phyloP scores from a whole-genome alignment of 2,329 filamentous ascomycete genomes.

The Hyphodiscus sp. region DNA sequence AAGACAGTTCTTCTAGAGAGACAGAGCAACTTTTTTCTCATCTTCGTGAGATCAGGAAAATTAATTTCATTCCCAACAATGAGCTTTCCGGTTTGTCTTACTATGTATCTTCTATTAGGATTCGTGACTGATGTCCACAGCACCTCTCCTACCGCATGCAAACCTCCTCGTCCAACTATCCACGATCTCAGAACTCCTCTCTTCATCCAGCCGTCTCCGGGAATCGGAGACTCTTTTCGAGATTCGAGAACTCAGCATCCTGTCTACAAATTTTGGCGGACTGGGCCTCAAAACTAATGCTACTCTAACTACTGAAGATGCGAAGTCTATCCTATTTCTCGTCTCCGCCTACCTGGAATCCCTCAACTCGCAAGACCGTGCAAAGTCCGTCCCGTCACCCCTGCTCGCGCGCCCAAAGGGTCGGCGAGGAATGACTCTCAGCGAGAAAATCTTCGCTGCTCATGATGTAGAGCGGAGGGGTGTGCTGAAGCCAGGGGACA shows the following conservation, averaged over 20 bases:
- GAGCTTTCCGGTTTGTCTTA: neutral
- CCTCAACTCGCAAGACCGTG: slow-evolving; percentile 2
- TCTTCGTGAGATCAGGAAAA: neutral
- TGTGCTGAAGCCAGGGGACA: slow-evolving; percentile 33
- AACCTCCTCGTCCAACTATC: neutral
- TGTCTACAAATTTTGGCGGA: slow-evolving; percentile 24
- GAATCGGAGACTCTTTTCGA: slow-evolving; percentile 21
- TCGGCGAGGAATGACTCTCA: slow-evolving; percentile 34
- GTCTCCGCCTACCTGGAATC: slow-evolving; percentile 20
- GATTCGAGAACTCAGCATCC: slow-evolving; percentile 17
- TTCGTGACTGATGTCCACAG: neutral
- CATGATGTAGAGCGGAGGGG: slow-evolving; percentile 34
- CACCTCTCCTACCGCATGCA: neutral
- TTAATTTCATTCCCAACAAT: neutral
- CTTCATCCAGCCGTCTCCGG: slow-evolving; percentile 5
- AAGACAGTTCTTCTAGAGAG: neutral
- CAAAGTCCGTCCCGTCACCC: neutral
- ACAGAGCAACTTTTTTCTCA: neutral
- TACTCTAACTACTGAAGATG: slow-evolving; percentile 11
- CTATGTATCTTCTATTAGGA: neutral
- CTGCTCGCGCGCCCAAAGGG: neutral
- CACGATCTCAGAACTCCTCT: slow-evolving; percentile 7
- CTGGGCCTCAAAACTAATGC: slow-evolving; percentile 16
- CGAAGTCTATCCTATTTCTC: slow-evolving; percentile 24
- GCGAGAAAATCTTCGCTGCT: slow-evolving; percentile 39